A percentile compares a stretch with the other conserved stretches of the same genome.
Conservation (phyloP, 805 yeast genomes). For the Blastobotrys muscicola region DNA sequence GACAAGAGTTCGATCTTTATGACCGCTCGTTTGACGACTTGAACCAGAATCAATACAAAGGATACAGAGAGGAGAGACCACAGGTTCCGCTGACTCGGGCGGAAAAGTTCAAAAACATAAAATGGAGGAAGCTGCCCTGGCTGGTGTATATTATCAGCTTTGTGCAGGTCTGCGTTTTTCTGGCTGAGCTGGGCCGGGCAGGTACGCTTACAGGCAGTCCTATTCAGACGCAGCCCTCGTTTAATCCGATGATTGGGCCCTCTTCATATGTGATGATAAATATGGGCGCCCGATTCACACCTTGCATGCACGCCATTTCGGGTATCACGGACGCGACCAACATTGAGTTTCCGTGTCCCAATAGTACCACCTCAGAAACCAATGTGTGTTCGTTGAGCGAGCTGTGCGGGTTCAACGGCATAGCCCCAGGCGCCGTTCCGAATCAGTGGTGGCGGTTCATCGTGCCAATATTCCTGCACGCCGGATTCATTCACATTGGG, state of each 20-base stretch:
- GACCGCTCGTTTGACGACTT: too few species aligned
- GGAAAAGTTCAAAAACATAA: constrained; percentile 1
- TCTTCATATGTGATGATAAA: constrained; percentile 55
- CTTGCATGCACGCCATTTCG: constrained; percentile 52
- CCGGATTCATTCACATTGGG: constrained; percentile 60
- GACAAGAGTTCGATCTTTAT: too few species aligned
- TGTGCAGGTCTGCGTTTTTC: constrained; percentile 43
- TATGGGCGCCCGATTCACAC: constrained; percentile 62
- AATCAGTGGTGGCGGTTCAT: constrained; percentile 62
- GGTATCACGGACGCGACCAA: constrained; percentile 40
- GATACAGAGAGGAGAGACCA: background rate
- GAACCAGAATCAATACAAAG: too few species aligned
- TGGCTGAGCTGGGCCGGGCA: constrained; percentile 52
- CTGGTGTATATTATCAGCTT: constrained; percentile 21
- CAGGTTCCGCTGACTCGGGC: background rate
- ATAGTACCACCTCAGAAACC: constrained; percentile 46
- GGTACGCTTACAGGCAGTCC: constrained; percentile 51
- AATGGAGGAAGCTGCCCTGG: constrained; percentile 24
- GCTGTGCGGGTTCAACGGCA: constrained; percentile 52
- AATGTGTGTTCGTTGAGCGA: constrained; percentile 49
- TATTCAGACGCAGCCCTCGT: constrained; percentile 58
- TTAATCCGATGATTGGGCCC: constrained; percentile 76
- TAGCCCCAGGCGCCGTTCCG: constrained; percentile 35
- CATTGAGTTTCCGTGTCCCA: constrained; percentile 55
- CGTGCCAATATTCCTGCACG: constrained; percentile 64